These are phyloP conservation scores for Chytriomyces hyalinus DNA, from an alignment of 192 early-diverging fungal species.

Conservation along the genomic window DNA sequence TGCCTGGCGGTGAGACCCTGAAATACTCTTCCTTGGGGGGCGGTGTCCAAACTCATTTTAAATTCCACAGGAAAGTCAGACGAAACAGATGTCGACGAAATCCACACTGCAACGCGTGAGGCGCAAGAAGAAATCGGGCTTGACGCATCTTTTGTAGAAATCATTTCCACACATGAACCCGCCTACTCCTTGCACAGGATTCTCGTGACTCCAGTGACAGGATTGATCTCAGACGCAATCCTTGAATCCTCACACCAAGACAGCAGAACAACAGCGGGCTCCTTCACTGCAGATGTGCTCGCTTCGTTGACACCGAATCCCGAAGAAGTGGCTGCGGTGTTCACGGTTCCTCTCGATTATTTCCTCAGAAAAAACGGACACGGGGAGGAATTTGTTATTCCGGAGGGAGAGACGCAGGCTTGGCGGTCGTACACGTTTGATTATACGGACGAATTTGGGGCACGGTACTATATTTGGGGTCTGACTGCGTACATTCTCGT, in stretches of 20 bases:
- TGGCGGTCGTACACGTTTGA: constrained; percentile 2
- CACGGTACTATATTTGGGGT: constrained; percentile 12
- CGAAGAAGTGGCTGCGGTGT: constrained; percentile 40
- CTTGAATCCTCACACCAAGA: neutral
- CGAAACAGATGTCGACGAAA: constrained; percentile 21
- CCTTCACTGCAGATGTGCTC: neutral
- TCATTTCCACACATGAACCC: constrained; percentile 28
- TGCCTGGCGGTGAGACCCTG: constrained; percentile 40
- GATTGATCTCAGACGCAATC: constrained; percentile 7
- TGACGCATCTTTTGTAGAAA: constrained; percentile 24
- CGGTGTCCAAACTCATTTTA: neutral
- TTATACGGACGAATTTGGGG: constrained; percentile 1
- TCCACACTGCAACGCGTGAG: constrained; percentile 40
- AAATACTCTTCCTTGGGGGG: neutral
- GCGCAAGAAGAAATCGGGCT: constrained; percentile 48
- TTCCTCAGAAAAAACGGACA: constrained; percentile 32
- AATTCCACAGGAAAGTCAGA: constrained; percentile 34
- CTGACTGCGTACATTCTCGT: constrained; percentile 18
- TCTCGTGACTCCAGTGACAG: constrained; percentile 45
- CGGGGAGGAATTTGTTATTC: neutral
- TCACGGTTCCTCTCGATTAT: constrained; percentile 35
- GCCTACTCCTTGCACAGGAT: constrained; percentile 33
- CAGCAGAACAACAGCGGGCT: no score
- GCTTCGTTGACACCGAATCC: constrained; percentile 25
- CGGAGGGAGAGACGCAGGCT: no score